Percentiles rank a stretch among this genome's conserved stretches.
These are phyloP conservation scores for Pelargonium cotyledonis DNA, from an alignment of 441 rosid genomes.

Conservation along the genomic window DNA sequence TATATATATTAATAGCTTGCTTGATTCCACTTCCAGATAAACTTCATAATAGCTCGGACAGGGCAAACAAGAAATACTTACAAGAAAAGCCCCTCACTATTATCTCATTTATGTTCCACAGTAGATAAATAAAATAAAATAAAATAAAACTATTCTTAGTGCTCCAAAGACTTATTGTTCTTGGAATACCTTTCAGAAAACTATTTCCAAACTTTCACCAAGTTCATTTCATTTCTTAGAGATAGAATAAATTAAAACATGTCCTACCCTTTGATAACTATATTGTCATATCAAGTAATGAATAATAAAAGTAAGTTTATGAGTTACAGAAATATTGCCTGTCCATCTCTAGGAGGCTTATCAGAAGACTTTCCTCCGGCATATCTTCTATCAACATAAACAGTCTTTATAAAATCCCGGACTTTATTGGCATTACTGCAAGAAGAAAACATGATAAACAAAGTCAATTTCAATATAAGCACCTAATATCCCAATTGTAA, in stretches of 20 bases:
- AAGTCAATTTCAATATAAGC: constrained; percentile 10
- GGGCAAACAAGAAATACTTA: constrained; percentile 1
- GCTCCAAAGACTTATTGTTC: not conserved
- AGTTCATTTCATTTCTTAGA: not conserved
- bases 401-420: constrained; percentile 78
- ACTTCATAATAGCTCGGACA: not conserved
- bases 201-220: not conserved
- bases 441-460: constrained; percentile 19
- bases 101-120: not conserved
- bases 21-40: constrained; percentile 5
- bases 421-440: constrained; percentile 67
- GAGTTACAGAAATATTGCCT: constrained; percentile 34
- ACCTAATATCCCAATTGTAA: constrained; percentile 10
- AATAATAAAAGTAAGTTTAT: not conserved
- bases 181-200: not conserved
- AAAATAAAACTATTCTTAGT: not conserved
- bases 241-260: not conserved
- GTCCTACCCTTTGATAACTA: not conserved
- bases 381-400: constrained; percentile 72
- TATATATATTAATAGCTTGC: constrained; percentile 3
- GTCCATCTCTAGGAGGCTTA: constrained; percentile 66
- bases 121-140: not conserved
- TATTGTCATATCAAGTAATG: not conserved
- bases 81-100: not conserved
- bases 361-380: constrained; percentile 59